A percentile compares a stretch with the other conserved stretches of the same genome.
These are phyloP conservation scores for Suillus plorans DNA, from an alignment of 768 basidiomycete species.

Conservation along the genomic window DNA sequence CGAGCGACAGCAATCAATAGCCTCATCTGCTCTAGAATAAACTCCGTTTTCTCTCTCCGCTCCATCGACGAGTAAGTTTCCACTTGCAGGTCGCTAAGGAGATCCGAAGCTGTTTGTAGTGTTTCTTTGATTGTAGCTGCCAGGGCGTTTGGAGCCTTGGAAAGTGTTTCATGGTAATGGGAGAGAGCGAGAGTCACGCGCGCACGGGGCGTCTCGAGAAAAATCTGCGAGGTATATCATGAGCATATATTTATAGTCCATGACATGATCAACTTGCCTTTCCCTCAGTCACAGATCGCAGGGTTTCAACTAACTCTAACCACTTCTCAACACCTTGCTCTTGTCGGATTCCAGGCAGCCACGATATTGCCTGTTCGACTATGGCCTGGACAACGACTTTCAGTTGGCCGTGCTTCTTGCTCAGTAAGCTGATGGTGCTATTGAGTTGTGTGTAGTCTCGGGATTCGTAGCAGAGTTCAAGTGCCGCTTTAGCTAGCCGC, in stretches of 20 bases:
- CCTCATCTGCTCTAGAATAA: constrained; percentile 97
- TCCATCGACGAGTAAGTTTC: constrained; percentile 99
- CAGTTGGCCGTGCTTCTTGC: constrained; percentile 97
- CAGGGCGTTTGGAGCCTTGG: constrained; percentile 42
- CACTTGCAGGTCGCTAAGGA: constrained; percentile 93
- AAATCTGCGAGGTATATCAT: constrained; percentile 63
- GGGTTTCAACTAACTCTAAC: constrained; percentile 86
- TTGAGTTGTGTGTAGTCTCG: constrained; percentile 73
- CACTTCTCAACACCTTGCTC: constrained; percentile 70
- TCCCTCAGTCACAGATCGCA: constrained; percentile 92
- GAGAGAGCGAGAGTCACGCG: constrained; percentile 89
- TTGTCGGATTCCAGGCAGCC: constrained; percentile 75
- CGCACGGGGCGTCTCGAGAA: constrained; percentile 94
- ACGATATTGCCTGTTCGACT: constrained; percentile 82
- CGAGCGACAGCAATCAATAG: constrained; percentile 76
- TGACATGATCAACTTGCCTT: constrained; percentile 60
- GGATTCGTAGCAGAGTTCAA: constrained; percentile 70
- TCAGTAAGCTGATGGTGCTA: constrained; percentile 61
- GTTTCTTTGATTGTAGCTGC: constrained; percentile 55
- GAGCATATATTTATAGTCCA: constrained; percentile 4
- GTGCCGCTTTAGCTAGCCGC: constrained; percentile 72
- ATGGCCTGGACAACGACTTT: constrained; percentile 89
- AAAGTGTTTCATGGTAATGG: constrained; percentile 76
- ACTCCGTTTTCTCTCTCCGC: constrained; percentile 95
- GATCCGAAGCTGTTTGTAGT: constrained; percentile 83